Conservation (phyloP, 371 early-diverging fungal species). For the Actinomortierella wolfii region DNA sequence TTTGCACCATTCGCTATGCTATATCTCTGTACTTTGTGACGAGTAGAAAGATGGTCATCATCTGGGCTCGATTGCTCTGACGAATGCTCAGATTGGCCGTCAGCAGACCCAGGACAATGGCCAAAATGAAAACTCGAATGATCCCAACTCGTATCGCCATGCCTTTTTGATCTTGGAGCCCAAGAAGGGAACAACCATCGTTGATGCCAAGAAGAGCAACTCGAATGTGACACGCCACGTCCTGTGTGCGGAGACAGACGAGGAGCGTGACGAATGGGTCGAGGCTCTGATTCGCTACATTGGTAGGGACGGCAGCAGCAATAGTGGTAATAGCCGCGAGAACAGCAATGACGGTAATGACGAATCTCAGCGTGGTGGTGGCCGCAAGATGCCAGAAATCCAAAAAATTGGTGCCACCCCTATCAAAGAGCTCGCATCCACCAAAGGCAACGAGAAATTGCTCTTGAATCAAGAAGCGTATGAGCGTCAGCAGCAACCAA, state of each 20-base stretch:
- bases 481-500: slow-evolving; percentile 33
- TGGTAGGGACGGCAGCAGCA: slow-evolving; percentile 20
- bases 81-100: slow-evolving; percentile 58
- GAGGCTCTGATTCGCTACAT: slow-evolving; percentile 61
- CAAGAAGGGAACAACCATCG: slow-evolving; percentile 59
- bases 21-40: no score
- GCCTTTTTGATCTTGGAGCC: slow-evolving; percentile 81
- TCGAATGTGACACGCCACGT: slow-evolving; percentile 70
- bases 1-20: no score
- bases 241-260: slow-evolving; percentile 86
- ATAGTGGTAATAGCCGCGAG: background rate
- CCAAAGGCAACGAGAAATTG: slow-evolving; percentile 39
- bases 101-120: slow-evolving; percentile 48
- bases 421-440: slow-evolving; percentile 32
- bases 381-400: slow-evolving; percentile 48
- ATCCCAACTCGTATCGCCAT: slow-evolving; percentile 63
- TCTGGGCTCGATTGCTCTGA: slow-evolving; percentile 58
- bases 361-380: slow-evolving; percentile 33
- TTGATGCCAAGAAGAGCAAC: slow-evolving; percentile 46
- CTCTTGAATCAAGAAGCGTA: slow-evolving; percentile 39
- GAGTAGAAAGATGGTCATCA: slow-evolving; percentile 61
- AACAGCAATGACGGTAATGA: slow-evolving; percentile 29
- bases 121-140: slow-evolving; percentile 14
- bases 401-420: slow-evolving; percentile 36
- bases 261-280: slow-evolving; percentile 89